These are phyloP conservation scores for Afroboletus lepidellus DNA, from an alignment of 1,284 basidiomycete genomes.

Conservation along the genomic window DNA sequence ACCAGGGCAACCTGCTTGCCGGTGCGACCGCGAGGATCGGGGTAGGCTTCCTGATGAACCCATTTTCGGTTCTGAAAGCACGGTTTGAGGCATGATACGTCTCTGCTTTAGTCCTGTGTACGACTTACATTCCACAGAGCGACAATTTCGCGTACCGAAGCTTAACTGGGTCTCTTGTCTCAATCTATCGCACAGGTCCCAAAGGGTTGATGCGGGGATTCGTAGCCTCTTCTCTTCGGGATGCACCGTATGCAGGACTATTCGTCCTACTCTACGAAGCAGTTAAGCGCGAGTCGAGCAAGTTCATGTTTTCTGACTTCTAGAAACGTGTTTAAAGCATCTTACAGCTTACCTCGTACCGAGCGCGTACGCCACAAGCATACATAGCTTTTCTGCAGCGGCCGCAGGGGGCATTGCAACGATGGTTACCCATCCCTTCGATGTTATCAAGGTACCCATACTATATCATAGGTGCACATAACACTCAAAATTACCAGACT, in stretches of 20 bases:
- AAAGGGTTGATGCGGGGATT: conserved; percentile 88
- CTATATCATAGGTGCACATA: background rate
- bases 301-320: conserved; percentile 19
- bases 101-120: background rate
- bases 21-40: conserved; percentile 84
- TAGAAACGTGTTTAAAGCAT: conserved; percentile 7
- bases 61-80: conserved; percentile 93
- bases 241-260: conserved; percentile 94
- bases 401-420: conserved; percentile 81
- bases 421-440: conserved; percentile 83
- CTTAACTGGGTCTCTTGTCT: conserved; percentile 57
- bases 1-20: conserved; percentile 83
- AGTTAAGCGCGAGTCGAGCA: conserved; percentile 71
- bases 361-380: conserved; percentile 40
- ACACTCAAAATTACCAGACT: conserved; percentile 46
- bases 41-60: conserved; percentile 90
- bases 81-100: conserved; percentile 77
- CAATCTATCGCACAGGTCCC: conserved; percentile 71
- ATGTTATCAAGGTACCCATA: conserved; percentile 76
- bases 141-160: conserved; percentile 76
- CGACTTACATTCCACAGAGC: conserved; percentile 49
- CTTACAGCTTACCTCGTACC: conserved; percentile 35
- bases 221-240: conserved; percentile 85
- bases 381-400: conserved; percentile 67
- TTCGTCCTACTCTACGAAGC: conserved; percentile 92